A percentile compares a stretch with the other conserved stretches of the same genome.
Conservation (phyloP, 2,329 filamentous ascomycete genomes). For the Monilinia fructicola region DNA sequence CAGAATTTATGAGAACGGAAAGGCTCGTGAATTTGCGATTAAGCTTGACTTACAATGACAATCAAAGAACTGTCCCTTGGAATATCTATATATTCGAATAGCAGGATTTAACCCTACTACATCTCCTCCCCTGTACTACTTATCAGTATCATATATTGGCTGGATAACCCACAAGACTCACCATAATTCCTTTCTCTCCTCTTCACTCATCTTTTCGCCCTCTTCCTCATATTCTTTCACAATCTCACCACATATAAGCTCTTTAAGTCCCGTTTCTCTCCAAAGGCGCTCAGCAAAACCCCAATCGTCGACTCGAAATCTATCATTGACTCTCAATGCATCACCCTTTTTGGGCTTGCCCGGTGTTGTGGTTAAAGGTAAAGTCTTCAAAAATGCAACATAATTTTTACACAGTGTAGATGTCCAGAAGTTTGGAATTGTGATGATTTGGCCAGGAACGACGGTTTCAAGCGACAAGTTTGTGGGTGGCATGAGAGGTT, state of each 20-base stretch:
- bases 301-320: constrained; percentile 78
- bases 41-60: constrained; percentile 76
- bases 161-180: constrained; percentile 24
- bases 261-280: constrained; percentile 71
- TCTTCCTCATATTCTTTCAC: constrained; percentile 28
- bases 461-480: constrained; percentile 53
- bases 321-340: constrained; percentile 79
- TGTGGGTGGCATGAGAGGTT: constrained; percentile 56
- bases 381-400: constrained; percentile 57
- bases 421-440: constrained; percentile 63
- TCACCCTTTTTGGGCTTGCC: constrained; percentile 65
- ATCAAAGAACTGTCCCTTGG: constrained; percentile 84
- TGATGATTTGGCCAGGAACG: constrained; percentile 60
- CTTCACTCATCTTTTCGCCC: constrained; percentile 34
- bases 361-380: constrained; percentile 64
- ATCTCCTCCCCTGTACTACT: constrained; percentile 69
- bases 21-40: constrained; percentile 12
- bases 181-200: constrained; percentile 38
- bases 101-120: constrained; percentile 84
- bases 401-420: constrained; percentile 62
- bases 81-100: constrained; percentile 86
- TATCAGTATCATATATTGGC: not conserved
- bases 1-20: not conserved
- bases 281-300: constrained; percentile 74
- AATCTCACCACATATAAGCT: constrained; percentile 42